Percentiles rank a stretch among this genome's conserved stretches.
Conservation (phyloP, 2,329 filamentous ascomycete genomes). For the Neocatenulostroma microsporum region DNA sequence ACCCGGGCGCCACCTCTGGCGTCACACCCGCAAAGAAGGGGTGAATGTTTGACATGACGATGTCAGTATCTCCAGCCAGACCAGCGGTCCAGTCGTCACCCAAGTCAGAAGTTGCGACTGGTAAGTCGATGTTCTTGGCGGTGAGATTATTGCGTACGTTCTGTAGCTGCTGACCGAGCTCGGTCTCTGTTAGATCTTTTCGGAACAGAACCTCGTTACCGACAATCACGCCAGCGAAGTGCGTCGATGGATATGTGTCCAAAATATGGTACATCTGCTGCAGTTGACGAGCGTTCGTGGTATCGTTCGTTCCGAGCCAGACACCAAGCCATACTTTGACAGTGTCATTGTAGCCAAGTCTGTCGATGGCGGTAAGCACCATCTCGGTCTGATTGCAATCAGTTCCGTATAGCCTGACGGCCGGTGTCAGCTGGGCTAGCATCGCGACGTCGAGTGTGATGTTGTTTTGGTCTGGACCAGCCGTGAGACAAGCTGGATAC, state of each 20-base stretch:
- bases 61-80: conserved; percentile 65
- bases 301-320: conserved; percentile 77
- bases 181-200: conserved; percentile 56
- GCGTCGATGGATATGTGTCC: conserved; percentile 49
- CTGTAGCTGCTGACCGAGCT: conserved; percentile 57
- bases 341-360: conserved; percentile 58
- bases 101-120: conserved; percentile 79
- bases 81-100: conserved; percentile 74
- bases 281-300: conserved; percentile 77
- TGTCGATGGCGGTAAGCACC: conserved; percentile 73
- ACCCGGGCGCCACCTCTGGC: conserved; percentile 59
- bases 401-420: conserved; percentile 82
- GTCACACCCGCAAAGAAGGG: conserved; percentile 84
- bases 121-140: conserved; percentile 57
- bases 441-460: conserved; percentile 86
- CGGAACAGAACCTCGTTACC: conserved; percentile 58
- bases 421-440: conserved; percentile 81
- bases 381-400: conserved; percentile 98
- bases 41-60: conserved; percentile 94
- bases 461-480: conserved; percentile 86
- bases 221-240: conserved; percentile 55
- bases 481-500: conserved; percentile 69
- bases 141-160: conserved; percentile 67
- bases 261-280: conserved; percentile 77
- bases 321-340: conserved; percentile 93